Conservation (phyloP, 2,329 filamentous ascomycete genomes). For the Phyllosticta citriasiana region DNA sequence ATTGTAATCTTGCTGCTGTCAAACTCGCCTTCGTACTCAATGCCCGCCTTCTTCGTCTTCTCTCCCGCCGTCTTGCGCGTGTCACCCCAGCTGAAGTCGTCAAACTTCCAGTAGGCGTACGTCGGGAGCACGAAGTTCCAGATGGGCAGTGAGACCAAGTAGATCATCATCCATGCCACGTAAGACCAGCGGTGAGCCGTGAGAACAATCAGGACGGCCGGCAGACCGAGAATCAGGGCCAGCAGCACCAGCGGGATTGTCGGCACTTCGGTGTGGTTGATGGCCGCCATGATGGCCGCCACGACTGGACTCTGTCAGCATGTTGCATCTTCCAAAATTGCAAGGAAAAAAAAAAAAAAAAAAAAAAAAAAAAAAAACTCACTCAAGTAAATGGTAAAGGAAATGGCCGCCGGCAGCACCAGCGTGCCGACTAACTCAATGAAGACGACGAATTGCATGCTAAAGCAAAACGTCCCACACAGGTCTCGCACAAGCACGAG, state of each 20-base stretch:
- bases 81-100: conserved; percentile 98
- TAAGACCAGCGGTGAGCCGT: conserved; percentile 92
- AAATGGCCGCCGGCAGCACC: conserved; percentile 89
- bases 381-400: conserved; percentile 94
- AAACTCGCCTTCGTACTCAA: conserved; percentile 89
- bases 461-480: conserved; percentile 98
- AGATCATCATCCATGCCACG: conserved; percentile 94
- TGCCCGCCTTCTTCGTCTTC: conserved; percentile 74
- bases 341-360: conserved; percentile 29
- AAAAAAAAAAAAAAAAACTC: conserved; percentile 43
- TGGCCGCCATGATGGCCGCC: conserved; percentile 66
- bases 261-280: conserved; percentile 49
- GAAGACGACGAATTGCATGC: conserved; percentile 98
- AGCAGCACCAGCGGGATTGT: conserved; percentile 86
- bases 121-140: conserved; percentile 95
- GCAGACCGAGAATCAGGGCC: conserved; percentile 83
- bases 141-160: conserved; percentile 81
- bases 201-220: conserved; percentile 80
- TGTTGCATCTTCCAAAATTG: conserved; percentile 4
- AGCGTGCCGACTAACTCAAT: conserved; percentile 91
- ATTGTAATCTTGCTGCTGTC: conserved; percentile 98
- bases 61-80: conserved; percentile 92
- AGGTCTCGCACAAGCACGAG: conserved; percentile 89
- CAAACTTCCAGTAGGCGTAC: conserved; percentile 99
- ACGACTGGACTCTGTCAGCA: conserved; percentile 49